These are phyloP conservation scores for Tetracladium setigerum DNA, from an alignment of 495 filamentous ascomycete genomes.

Conservation along the genomic window DNA sequence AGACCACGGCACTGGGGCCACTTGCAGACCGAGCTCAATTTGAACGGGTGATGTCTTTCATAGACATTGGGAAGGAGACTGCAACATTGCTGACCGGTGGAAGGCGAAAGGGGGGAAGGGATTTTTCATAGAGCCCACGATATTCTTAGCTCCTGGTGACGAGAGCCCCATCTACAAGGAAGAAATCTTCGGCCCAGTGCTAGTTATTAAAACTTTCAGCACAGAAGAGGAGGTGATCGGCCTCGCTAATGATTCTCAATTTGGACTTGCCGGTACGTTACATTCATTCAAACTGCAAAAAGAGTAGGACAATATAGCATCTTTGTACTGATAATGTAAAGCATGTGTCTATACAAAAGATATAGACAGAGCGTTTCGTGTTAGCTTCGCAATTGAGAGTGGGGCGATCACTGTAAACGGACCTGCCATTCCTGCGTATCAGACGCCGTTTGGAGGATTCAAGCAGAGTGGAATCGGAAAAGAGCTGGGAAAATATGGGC, in stretches of 20 bases:
- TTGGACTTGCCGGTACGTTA: constrained; percentile 52
- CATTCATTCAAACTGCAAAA: not conserved
- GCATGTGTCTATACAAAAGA: constrained; percentile 80
- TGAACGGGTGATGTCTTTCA: constrained; percentile 43
- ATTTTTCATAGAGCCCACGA: constrained; percentile 50
- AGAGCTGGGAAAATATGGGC: constrained; percentile 7
- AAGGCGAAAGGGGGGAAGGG: not conserved
- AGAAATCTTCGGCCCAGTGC: constrained; percentile 50
- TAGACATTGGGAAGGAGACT: constrained; percentile 47
- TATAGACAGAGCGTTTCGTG: constrained; percentile 63
- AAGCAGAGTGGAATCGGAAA: constrained; percentile 10
- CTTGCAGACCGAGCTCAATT: constrained; percentile 38
- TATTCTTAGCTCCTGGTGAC: constrained; percentile 9
- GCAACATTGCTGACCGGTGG: constrained; percentile 25
- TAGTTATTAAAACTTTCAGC: constrained; percentile 39
- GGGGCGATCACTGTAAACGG: constrained; percentile 83
- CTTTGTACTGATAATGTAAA: not conserved
- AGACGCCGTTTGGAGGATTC: constrained; percentile 10
- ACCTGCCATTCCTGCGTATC: not conserved
- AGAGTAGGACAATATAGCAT: not conserved
- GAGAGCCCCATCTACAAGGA: constrained; percentile 37
- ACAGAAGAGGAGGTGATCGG: constrained; percentile 60
- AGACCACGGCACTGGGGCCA: constrained; percentile 35
- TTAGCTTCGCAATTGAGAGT: constrained; percentile 65
- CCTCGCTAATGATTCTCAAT: constrained; percentile 71